Conservation (phyloP, 1,284 basidiomycete species). For the Melampsora abietis-canadensis region DNA sequence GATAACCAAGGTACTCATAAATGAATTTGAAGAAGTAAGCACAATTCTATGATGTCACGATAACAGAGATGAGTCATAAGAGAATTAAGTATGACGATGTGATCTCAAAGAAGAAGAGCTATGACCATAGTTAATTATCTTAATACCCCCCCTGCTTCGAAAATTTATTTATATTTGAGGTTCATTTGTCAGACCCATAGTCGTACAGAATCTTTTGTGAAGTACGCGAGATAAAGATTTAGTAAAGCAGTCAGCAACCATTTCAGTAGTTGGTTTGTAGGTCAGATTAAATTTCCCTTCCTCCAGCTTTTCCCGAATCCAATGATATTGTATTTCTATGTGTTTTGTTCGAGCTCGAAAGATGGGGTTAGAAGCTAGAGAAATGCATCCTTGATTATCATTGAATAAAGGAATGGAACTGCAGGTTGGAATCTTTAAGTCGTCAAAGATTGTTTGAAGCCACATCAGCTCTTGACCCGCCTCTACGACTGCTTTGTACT, state of each 20-base stretch:
- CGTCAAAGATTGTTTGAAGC: neutral
- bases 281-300: conserved; percentile 50
- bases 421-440: neutral
- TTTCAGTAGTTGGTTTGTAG: conserved; percentile 52
- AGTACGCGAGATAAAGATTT: conserved; percentile 51
- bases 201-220: too few relatives aligned
- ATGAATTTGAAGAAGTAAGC: too few relatives aligned
- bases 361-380: conserved; percentile 41
- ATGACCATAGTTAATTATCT: too few relatives aligned
- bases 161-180: too few relatives aligned
- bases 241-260: conserved; percentile 55
- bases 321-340: conserved; percentile 52
- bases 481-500: neutral
- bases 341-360: conserved; percentile 39
- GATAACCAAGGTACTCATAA: too few relatives aligned
- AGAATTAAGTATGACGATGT: too few relatives aligned
- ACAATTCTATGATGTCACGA: too few relatives aligned
- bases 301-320: conserved; percentile 54
- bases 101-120: too few relatives aligned
- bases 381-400: conserved; percentile 56
- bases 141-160: too few relatives aligned
- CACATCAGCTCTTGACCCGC: conserved; percentile 8
- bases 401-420: conserved; percentile 45
- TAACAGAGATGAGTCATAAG: too few relatives aligned
- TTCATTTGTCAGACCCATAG: too few relatives aligned